These are phyloP conservation scores for Allium cepa DNA, from an alignment of 106 monocot genomes.

Conservation along the genomic window DNA sequence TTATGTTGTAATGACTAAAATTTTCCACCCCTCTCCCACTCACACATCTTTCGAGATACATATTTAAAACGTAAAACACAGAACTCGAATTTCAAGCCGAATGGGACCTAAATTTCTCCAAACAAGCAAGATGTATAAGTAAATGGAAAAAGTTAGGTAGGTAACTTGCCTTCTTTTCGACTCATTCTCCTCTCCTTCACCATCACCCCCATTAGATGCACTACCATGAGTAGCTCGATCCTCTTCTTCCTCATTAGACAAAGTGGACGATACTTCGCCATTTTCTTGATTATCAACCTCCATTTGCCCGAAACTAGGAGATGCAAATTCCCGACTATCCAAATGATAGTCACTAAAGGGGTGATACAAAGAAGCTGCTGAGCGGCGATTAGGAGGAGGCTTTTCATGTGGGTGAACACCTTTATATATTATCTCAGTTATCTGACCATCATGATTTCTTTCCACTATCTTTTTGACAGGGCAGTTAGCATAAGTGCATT, in stretches of 20 bases:
- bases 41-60: no score
- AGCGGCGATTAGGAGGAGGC: constrained; percentile 13
- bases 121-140: no score
- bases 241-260: constrained; percentile 32
- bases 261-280: constrained; percentile 22
- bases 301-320: neutral
- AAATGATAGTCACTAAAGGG: constrained; percentile 7
- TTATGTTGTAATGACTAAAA: no score
- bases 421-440: constrained; percentile 42
- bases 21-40: no score
- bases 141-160: neutral
- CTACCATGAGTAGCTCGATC: constrained; percentile 21
- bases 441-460: constrained; percentile 28
- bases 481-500: constrained; percentile 33
- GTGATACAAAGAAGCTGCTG: constrained; percentile 4
- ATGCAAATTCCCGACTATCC: neutral
- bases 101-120: constrained; percentile 8
- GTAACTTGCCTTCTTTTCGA: constrained; percentile 41
- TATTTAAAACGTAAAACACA: constrained; percentile 2
- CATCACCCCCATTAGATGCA: constrained; percentile 12
- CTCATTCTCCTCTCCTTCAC: constrained; percentile 33
- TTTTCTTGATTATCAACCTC: constrained; percentile 13
- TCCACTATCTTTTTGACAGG: constrained; percentile 38
- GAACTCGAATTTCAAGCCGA: constrained; percentile 74
- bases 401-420: constrained; percentile 33